A percentile compares a stretch with the other conserved stretches of the same genome.
phyloP scores from a whole-genome alignment of 2,329 filamentous ascomycete genomes.

The Trichophyton schoenleinii region DNA sequence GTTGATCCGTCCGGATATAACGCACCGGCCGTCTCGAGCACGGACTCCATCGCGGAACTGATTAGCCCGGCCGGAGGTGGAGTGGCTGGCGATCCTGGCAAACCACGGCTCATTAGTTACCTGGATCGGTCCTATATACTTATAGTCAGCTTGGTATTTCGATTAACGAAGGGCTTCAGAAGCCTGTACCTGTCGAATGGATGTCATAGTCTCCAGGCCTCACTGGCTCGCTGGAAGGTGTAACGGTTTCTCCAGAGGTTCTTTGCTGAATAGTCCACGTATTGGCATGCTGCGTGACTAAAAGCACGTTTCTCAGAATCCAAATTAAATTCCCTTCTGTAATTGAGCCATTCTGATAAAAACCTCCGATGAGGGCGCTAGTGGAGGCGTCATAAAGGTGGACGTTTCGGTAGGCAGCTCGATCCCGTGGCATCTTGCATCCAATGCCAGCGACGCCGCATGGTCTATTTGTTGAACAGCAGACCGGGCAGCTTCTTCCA shows the following conservation, averaged over 20 bases:
- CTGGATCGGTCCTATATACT: conserved; percentile 11
- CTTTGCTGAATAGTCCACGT: conserved; percentile 9
- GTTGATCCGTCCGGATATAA: conserved; percentile 15
- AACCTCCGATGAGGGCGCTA: conserved; percentile 9
- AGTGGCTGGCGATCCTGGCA: conserved; percentile 8
- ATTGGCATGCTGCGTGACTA: conserved; percentile 6
- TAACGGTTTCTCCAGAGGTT: conserved; percentile 8
- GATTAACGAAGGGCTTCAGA: neutral
- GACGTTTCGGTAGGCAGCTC: conserved; percentile 11
- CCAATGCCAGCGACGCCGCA: no score
- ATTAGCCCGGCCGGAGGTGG: conserved; percentile 9
- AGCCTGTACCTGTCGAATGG: neutral
- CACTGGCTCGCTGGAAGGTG: conserved; percentile 7
- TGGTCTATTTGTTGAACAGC: no score
- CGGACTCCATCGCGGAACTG: conserved; percentile 12
- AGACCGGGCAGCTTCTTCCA: no score
- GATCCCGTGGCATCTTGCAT: neutral
- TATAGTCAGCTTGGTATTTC: conserved; percentile 2
- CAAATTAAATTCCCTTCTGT: conserved; percentile 12
- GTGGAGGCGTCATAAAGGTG: conserved; percentile 11
- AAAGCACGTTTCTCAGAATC: conserved; percentile 11
- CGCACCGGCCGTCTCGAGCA: conserved; percentile 15
- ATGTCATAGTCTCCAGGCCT: conserved; percentile 5
- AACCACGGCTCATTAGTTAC: conserved; percentile 13
- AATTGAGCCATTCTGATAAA: conserved; percentile 12